Base-by-base conservation (phyloP, 2,329 filamentous ascomycete species). In the Clarireedia homoeocarpa region DNA sequence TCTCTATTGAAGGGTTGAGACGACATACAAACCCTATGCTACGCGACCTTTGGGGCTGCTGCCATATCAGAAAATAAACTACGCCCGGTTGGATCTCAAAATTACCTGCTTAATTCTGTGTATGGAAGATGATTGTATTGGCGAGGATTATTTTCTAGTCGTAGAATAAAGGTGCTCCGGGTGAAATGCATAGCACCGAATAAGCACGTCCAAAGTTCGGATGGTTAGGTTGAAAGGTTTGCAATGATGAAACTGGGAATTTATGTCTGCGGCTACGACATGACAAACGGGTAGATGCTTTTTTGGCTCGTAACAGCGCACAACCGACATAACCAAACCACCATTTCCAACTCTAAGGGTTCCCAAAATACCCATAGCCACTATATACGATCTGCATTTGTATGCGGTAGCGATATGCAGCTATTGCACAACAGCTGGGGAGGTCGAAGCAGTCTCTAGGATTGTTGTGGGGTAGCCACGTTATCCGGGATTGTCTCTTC, bases 281-380 rank as follows among this genome's bases (percentile, higher is more conserved):
- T 55, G 53, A 55, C 53, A 55, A 49, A 55, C 53, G 53, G 53
- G 39, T 55, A 45, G 46, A 17, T 45, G 36, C 53, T 55, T 39
- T 20, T 50, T 42, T 49, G 14, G 4, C 12, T 20, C 26, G 46
- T 55, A 20, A 51, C 53, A 51, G 17, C 17, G 10, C 7, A 12
- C n/a, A 27, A 14, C n/a, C 17, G 27, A 36, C 38, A 39, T 17
- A 44, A 51, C 36, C 15, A 45, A 24, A 27, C 14, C 27, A 44
- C 36, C 26, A 17, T 14, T 44, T 55, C 23, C 9, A 38, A 34
- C 38, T 39, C n/a, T 24, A 17, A 51, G 36, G 23, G 30, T 42
- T 15, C n/a, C 26, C 46, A 42, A 42, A 55, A 50, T 50, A 24
- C n/a, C 26, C 26, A 42, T 26, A 44, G 34, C 26, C 20, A 50